A percentile compares a stretch with the other conserved stretches of the same genome.
Evolutionary conservation across 768 basidiomycete genomes (phyloP).

Genomic region (Phanerochaete sordida): DNA sequence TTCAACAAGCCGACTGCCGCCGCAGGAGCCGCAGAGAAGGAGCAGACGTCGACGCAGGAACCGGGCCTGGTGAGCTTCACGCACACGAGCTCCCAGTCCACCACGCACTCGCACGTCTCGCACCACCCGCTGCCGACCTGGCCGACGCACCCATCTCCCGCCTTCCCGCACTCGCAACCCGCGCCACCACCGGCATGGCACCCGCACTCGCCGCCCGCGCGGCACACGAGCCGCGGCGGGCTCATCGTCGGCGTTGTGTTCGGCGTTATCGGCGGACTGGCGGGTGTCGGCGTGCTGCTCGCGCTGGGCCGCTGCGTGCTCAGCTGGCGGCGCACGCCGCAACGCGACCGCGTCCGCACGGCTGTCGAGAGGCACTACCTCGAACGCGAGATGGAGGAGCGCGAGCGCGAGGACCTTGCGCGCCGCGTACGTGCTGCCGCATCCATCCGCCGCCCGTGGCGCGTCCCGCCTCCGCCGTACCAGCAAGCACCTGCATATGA

Average conservation of each 20-base stretch:
- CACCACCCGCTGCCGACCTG: background rate
- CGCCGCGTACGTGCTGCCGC: constrained; percentile 14
- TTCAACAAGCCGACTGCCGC: background rate
- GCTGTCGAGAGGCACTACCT: constrained; percentile 43
- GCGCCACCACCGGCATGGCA: constrained; percentile 3
- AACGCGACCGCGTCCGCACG: constrained; percentile 40
- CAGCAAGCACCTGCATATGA: constrained; percentile 48
- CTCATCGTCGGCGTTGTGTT: constrained; percentile 37
- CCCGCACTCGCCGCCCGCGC: constrained; percentile 4
- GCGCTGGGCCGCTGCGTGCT: constrained; percentile 38
- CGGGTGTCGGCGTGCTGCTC: constrained; percentile 32
- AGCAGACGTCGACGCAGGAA: background rate
- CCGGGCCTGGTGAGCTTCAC: background rate
- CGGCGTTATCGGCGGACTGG: constrained; percentile 41
- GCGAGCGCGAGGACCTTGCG: constrained; percentile 34
- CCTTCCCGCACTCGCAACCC: background rate
- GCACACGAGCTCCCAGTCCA: background rate
- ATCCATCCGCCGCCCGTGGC: constrained; percentile 21
- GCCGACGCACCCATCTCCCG: background rate
- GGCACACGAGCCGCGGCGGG: background rate
- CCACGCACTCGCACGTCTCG: background rate
- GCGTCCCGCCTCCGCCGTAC: constrained; percentile 51
- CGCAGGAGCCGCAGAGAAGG: background rate
- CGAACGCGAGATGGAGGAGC: constrained; percentile 48
- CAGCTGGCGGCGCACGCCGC: constrained; percentile 42